Base-by-base conservation (phyloP, 129 eudicot species). In the Ambrosia artemisiifolia region DNA sequence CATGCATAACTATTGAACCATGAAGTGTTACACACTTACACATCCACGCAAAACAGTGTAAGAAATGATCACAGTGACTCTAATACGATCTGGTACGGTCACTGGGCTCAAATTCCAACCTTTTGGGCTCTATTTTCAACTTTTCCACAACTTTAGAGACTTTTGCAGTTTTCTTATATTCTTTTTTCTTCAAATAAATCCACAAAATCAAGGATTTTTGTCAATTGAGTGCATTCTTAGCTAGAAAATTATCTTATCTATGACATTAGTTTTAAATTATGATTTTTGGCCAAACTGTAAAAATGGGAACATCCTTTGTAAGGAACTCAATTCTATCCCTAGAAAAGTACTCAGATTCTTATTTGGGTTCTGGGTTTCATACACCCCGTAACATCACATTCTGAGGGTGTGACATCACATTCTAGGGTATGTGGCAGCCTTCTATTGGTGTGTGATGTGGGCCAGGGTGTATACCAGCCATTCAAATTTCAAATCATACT, bases 161-260 rank as follows among this genome's bases (percentile, higher is more conserved):
- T 66, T 66, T 16, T 66, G 17, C 28, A 47, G 72, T 67, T 48
- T 24, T 67, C 66, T 61, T 61, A 7, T 6, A 61, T 33, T 12
- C 42, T 55, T 7, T 30, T 13, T 30, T 11, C 43, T 1, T 12
- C 0, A 11, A 28, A 32, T 11, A 12, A 30, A 59, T 1, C 33
- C 11, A 28, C 30, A 36, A 59, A 30, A 30, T 30, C 40, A 32
- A 59, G n/a, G 66, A 33, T 61, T 61, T 60, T 1, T 34, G 66
- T 61, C 42, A 61, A 33, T n/a, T 53, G 54, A 13, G 42, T 28
- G 42, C 57, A n/a, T 47, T 48, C 30, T 48, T 32, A 48, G 42
- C n/a, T 32, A 32, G 30, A n/a, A 67, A 54, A 12, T 19, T 19
- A 13, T 44, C 20, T 69, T 10, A 11, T 28, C 30, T 48, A 70